Conservation (phyloP, 331 rosid species). For the Dryas integrifolia region DNA sequence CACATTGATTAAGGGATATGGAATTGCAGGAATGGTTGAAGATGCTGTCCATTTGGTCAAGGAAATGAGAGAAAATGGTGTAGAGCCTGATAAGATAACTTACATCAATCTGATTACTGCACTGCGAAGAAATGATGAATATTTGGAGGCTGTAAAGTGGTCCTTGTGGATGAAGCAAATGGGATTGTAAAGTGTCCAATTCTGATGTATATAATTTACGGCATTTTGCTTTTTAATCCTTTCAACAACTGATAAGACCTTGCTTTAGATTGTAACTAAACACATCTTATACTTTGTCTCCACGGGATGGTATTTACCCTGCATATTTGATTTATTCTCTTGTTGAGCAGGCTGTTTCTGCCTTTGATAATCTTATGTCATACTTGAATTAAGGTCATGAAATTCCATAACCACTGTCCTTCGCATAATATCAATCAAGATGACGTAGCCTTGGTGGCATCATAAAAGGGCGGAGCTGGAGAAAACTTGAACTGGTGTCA, state of each 20-base stretch:
- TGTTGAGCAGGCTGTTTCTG: no score
- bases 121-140: slow-evolving; percentile 63
- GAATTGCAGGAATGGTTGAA: slow-evolving; percentile 96
- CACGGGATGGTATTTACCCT: no score
- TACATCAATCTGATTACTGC: slow-evolving; percentile 67
- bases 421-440: no score
- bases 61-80: slow-evolving; percentile 80
- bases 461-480: no score
- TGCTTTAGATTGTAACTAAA: no score
- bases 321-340: no score
- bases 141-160: slow-evolving; percentile 93
- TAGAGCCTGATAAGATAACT: slow-evolving; percentile 78
- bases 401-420: no score
- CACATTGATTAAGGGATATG: slow-evolving; percentile 85
- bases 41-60: slow-evolving; percentile 69
- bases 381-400: no score
- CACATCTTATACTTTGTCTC: no score
- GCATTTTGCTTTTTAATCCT: neutral
- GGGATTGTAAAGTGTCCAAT: slow-evolving; percentile 36
- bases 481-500: neutral
- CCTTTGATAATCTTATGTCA: no score
- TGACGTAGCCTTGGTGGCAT: no score
- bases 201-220: slow-evolving; percentile 1
- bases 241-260: no score
- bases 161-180: slow-evolving; percentile 96